phyloP scores from a whole-genome alignment of 2,329 filamentous ascomycete genomes.

The Calonectria pseudoreteaudii region DNA sequence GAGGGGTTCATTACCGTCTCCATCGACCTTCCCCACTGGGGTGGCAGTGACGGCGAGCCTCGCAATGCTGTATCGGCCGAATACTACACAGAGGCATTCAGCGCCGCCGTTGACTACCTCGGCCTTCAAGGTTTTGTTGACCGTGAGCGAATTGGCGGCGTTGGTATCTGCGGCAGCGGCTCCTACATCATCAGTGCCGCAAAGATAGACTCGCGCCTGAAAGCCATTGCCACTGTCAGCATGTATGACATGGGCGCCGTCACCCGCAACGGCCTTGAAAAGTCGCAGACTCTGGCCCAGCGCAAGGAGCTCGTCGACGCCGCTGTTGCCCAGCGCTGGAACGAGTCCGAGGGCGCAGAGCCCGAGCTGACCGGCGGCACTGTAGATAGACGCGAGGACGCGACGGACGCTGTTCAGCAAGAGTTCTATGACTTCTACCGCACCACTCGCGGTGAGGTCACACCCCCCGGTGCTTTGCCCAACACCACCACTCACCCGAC shows the following conservation, averaged over 20 bases:
- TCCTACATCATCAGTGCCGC: slow-evolving; percentile 49
- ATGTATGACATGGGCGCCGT: slow-evolving; percentile 14
- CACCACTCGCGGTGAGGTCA: slow-evolving; percentile 16
- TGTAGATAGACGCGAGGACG: not conserved
- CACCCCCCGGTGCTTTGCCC: slow-evolving; percentile 11
- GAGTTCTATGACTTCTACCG: slow-evolving; percentile 29
- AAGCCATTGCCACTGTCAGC: slow-evolving; percentile 32
- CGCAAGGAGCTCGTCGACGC: not conserved
- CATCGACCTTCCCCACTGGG: not conserved
- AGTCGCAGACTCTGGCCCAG: not conserved
- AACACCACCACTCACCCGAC: slow-evolving; percentile 47
- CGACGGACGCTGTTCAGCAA: not conserved
- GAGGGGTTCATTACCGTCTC: slow-evolving; percentile 1
- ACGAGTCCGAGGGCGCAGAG: not conserved
- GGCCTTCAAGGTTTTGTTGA: slow-evolving; percentile 37
- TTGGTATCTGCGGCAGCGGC: slow-evolving; percentile 48
- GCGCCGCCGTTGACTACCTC: slow-evolving; percentile 47
- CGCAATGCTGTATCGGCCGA: slow-evolving; percentile 41
- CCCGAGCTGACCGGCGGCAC: not conserved
- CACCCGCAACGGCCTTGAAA: not conserved
- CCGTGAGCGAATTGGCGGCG: slow-evolving; percentile 44
- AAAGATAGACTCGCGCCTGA: slow-evolving; percentile 45
- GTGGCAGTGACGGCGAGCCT: not conserved
- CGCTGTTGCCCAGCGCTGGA: not conserved
- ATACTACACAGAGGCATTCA: slow-evolving; percentile 44